A percentile compares a stretch with the other conserved stretches of the same genome.
These are phyloP conservation scores for Penicillium verhagenii DNA, from an alignment of 495 filamentous ascomycete species.

Conservation along the genomic window DNA sequence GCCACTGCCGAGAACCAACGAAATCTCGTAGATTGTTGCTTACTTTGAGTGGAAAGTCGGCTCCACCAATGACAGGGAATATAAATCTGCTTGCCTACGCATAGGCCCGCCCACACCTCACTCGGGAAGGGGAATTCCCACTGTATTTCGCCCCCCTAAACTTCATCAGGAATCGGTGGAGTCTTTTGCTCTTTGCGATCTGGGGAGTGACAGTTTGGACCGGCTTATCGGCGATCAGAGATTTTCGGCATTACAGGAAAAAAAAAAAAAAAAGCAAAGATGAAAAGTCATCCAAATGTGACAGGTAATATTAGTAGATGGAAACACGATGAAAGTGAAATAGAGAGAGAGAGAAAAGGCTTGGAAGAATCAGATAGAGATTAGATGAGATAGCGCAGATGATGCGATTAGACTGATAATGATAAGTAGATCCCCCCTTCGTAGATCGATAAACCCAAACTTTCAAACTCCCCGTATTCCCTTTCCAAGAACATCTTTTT, in stretches of 20 bases:
- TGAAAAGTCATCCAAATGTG: constrained; percentile 3
- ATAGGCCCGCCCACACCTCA: constrained; percentile 17
- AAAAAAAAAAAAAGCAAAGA: constrained; percentile 10
- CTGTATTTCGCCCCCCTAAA: constrained; percentile 23
- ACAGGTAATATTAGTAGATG: no score
- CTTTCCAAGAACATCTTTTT: no score
- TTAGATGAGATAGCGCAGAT: constrained; percentile 25
- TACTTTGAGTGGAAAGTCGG: constrained; percentile 10
- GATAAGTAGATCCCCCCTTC: constrained; percentile 31
- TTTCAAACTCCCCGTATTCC: constrained; percentile 20
- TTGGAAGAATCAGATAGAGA: no score
- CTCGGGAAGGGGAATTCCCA: constrained; percentile 31
- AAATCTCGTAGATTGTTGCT: constrained; percentile 23
- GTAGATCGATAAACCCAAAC: constrained; percentile 34
- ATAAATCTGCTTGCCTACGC: constrained; percentile 34
- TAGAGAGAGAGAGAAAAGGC: background rate
- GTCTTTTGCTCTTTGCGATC: constrained; percentile 27
- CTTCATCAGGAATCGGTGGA: constrained; percentile 35
- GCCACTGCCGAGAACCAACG: constrained; percentile 25
- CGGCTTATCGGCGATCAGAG: constrained; percentile 4
- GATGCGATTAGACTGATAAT: constrained; percentile 28
- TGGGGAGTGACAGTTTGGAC: constrained; percentile 23
- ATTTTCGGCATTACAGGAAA: constrained; percentile 1
- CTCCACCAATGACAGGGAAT: constrained; percentile 20
- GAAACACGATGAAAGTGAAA: constrained; percentile 5